A percentile compares a stretch with the other conserved stretches of the same genome.
These are phyloP conservation scores for Sporothrix pseudoabietina DNA, from an alignment of 2,329 filamentous ascomycete genomes.

Conservation along the genomic window DNA sequence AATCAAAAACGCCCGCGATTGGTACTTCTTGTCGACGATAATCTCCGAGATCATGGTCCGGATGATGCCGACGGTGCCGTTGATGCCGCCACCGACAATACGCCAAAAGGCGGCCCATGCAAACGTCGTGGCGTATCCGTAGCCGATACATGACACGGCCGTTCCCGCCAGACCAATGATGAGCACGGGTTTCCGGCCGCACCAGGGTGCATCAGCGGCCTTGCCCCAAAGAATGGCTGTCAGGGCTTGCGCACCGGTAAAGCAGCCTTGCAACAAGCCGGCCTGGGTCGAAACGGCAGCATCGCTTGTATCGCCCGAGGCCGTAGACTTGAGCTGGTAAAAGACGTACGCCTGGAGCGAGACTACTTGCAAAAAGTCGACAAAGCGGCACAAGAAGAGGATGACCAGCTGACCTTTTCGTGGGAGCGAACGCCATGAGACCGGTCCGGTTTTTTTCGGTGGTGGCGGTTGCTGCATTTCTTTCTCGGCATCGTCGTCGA, in stretches of 20 bases:
- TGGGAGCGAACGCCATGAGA: slow-evolving; percentile 36
- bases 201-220: slow-evolving; percentile 59
- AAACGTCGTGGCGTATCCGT: slow-evolving; percentile 71
- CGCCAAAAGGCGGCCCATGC: slow-evolving; percentile 66
- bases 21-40: slow-evolving; percentile 52
- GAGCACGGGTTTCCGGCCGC: slow-evolving; percentile 70
- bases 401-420: slow-evolving; percentile 38
- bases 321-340: slow-evolving; percentile 35
- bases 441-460: slow-evolving; percentile 10
- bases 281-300: slow-evolving; percentile 54
- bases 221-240: slow-evolving; percentile 75
- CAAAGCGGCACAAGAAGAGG: slow-evolving; percentile 38
- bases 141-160: slow-evolving; percentile 67
- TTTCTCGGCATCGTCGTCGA: slow-evolving; percentile 11
- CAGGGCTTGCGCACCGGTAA: slow-evolving; percentile 72
- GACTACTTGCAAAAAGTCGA: slow-evolving; percentile 38
- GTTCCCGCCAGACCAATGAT: slow-evolving; percentile 70
- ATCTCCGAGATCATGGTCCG: slow-evolving; percentile 53
- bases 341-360: slow-evolving; percentile 37
- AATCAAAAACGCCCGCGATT: slow-evolving; percentile 52
- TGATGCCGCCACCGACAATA: slow-evolving; percentile 61
- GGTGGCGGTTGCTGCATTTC: neutral
- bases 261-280: slow-evolving; percentile 69
- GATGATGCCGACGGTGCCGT: slow-evolving; percentile 54
- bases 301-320: slow-evolving; percentile 11